Evolutionary conservation across 2,329 filamentous ascomycete genomes (phyloP).

Genomic region (Xylaria sp.): DNA sequence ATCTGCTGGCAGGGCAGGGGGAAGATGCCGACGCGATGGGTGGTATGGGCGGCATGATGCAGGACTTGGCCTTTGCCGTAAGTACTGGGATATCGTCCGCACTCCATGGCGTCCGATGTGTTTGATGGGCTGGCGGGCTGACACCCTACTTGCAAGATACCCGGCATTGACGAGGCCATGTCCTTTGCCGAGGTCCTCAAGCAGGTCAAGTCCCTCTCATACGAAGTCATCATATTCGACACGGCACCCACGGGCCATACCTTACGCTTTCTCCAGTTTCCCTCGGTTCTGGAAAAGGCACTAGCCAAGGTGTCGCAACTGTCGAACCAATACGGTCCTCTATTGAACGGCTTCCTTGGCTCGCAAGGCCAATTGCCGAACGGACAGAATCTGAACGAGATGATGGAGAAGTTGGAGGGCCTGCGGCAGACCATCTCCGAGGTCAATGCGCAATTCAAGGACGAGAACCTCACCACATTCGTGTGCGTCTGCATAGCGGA

Average conservation of each 20-base stretch:
- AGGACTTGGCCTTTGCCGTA: conserved; percentile 95
- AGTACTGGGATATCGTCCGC: conserved; percentile 46
- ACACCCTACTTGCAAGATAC: conserved; percentile 71
- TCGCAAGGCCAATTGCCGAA: conserved; percentile 80
- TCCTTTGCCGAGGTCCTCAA: conserved; percentile 99
- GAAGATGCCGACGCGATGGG: conserved; percentile 73
- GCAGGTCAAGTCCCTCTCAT: conserved; percentile 98
- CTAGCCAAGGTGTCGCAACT: conserved; percentile 97
- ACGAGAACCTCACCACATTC: conserved; percentile 93
- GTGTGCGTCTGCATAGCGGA: conserved; percentile 99
- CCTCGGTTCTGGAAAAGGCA: conserved; percentile 96
- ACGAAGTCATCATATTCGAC: conserved; percentile 99
- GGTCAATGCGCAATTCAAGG: conserved; percentile 98
- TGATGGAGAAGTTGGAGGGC: conserved; percentile 94
- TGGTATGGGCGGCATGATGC: conserved; percentile 94
- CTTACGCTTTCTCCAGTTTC: conserved; percentile 97
- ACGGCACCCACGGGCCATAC: conserved; percentile 98
- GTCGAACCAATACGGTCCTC: conserved; percentile 92
- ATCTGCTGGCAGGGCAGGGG: conserved; percentile 81
- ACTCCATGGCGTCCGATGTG: background rate
- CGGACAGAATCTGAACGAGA: conserved; percentile 90
- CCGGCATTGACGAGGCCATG: conserved; percentile 99
- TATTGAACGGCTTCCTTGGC: conserved; percentile 93
- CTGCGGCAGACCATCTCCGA: conserved; percentile 93
- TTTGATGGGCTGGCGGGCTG: conserved; percentile 33